Conservation (phyloP, 345 rosid species). For the Boechera divaricarpa region DNA sequence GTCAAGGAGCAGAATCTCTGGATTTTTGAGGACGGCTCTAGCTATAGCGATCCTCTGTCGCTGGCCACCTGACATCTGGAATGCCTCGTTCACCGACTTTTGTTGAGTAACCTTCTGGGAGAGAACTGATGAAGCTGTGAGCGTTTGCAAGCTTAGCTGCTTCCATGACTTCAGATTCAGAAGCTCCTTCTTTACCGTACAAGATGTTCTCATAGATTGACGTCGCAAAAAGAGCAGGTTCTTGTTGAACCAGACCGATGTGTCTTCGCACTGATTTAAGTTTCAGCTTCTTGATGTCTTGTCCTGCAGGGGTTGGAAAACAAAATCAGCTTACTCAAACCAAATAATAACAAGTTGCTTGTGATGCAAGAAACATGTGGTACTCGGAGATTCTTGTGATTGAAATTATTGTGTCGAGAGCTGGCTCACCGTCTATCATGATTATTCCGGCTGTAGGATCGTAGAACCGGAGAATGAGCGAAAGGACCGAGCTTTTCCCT, state of each 20-base stretch:
- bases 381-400: background rate
- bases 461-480: constrained; percentile 86
- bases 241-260: constrained; percentile 90
- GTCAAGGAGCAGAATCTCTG: constrained; percentile 80
- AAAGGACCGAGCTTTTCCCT: constrained; percentile 86
- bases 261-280: constrained; percentile 73
- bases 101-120: constrained; percentile 83
- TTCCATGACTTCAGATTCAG: constrained; percentile 75
- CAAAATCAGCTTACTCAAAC: background rate
- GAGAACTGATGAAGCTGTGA: constrained; percentile 77
- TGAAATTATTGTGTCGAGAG: background rate
- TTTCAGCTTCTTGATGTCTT: constrained; percentile 66
- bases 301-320: constrained; percentile 52
- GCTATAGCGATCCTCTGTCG: constrained; percentile 93
- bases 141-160: constrained; percentile 93
- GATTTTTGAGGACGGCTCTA: constrained; percentile 88
- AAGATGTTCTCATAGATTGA: constrained; percentile 84
- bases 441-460: constrained; percentile 79
- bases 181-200: constrained; percentile 86
- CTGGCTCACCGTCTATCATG: constrained; percentile 74
- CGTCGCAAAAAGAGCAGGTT: constrained; percentile 87
- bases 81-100: constrained; percentile 88
- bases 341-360: background rate
- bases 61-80: constrained; percentile 94
- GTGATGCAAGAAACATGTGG: background rate